Conservation (phyloP, 768 basidiomycete species). For the Lactarius hengduanensis region DNA sequence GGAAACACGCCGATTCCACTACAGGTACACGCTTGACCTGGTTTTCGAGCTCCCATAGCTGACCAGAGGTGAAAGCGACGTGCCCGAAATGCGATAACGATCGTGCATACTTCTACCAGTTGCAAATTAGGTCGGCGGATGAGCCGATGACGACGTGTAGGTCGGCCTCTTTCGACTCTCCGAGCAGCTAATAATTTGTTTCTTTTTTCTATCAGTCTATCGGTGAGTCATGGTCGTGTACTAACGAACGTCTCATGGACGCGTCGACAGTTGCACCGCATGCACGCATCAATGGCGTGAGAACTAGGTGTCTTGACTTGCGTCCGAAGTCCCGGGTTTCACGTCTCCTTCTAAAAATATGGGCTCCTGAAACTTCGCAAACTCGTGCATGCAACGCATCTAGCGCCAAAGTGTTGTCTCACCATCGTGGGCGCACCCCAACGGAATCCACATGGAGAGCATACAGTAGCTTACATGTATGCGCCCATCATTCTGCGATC, state of each 20-base stretch:
- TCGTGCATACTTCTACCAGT: constrained; percentile 90
- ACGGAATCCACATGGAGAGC: neutral
- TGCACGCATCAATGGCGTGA: constrained; percentile 72
- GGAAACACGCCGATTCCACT: constrained; percentile 91
- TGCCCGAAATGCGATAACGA: constrained; percentile 81
- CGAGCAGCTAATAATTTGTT: neutral
- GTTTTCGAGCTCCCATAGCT: neutral
- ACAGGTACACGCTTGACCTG: constrained; percentile 47
- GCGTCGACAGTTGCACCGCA: constrained; percentile 48
- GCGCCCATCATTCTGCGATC: neutral
- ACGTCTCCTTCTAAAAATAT: neutral
- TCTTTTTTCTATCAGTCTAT: constrained; percentile 47
- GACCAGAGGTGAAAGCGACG: constrained; percentile 35
- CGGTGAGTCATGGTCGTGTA: constrained; percentile 34
- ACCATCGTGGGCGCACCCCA: neutral
- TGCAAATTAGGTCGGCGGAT: constrained; percentile 93
- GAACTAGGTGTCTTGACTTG: constrained; percentile 37
- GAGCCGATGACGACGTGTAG: constrained; percentile 78
- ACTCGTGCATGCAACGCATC: neutral
- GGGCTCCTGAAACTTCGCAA: neutral
- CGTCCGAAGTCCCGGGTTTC: neutral
- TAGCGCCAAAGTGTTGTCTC: neutral
- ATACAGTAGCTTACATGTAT: neutral
- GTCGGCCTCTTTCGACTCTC: constrained; percentile 25
- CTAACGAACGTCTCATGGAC: neutral